Evolutionary conservation across 345 rosid species (phyloP).

Genomic region (Eucalyptus sp.): DNA sequence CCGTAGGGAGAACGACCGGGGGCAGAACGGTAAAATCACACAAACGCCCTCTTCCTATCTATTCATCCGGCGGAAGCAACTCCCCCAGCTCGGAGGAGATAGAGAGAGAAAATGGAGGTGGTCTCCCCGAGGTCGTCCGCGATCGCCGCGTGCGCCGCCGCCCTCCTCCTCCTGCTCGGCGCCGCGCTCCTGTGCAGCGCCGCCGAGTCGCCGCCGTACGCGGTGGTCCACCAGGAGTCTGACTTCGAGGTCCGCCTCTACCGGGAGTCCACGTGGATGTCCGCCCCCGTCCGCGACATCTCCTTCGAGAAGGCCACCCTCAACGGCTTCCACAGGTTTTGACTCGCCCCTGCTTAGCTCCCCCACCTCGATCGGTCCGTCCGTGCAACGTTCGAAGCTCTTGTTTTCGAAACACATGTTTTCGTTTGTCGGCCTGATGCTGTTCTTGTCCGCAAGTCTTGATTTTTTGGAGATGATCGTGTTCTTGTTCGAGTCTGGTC

Average conservation of each 20-base stretch:
- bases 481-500: background rate
- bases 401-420: too few relatives aligned
- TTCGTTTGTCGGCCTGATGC: background rate
- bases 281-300: conserved; percentile 28
- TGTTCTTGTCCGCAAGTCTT: background rate
- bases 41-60: background rate
- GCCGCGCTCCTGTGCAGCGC: conserved; percentile 1
- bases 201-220: conserved; percentile 40
- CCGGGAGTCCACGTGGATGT: conserved; percentile 42
- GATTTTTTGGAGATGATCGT: background rate
- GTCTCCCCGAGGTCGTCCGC: background rate
- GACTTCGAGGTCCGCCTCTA: conserved; percentile 61
- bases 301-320: conserved; percentile 54
- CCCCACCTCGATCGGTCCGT: background rate
- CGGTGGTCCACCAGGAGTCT: conserved; percentile 35
- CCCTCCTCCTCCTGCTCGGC: background rate
- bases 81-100: background rate
- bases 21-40: background rate
- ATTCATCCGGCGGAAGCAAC: background rate
- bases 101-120: conserved; percentile 26
- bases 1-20: background rate
- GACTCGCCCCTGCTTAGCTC: background rate
- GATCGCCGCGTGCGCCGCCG: background rate
- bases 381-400: background rate
- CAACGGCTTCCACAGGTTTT: conserved; percentile 48